Evolutionary conservation across 2,329 filamentous ascomycete species (phyloP).

Genomic region (Calcarisporium arbuscula): DNA sequence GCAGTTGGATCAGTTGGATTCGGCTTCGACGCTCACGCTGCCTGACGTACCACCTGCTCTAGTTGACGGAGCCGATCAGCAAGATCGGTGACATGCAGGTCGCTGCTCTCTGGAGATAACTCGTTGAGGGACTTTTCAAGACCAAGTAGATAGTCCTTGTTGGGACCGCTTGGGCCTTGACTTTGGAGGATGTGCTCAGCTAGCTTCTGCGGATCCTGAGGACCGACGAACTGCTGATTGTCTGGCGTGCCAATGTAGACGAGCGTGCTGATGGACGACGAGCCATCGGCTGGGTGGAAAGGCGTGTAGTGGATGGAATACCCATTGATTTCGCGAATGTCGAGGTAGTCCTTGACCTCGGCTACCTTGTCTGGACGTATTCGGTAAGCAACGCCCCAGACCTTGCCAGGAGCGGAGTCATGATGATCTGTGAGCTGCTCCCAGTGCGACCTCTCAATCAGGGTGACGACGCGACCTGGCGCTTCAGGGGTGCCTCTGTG

Average conservation of each 20-base stretch:
- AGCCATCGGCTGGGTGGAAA: constrained; percentile 53
- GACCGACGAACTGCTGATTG: constrained; percentile 86
- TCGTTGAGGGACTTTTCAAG: constrained; percentile 69
- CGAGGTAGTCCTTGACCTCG: constrained; percentile 83
- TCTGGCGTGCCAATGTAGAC: constrained; percentile 93
- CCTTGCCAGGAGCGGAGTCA: constrained; percentile 53
- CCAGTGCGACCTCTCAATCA: constrained; percentile 84
- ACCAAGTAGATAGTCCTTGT: constrained; percentile 80
- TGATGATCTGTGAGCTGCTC: constrained; percentile 65
- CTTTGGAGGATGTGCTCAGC: constrained; percentile 76
- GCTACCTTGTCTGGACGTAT: constrained; percentile 65
- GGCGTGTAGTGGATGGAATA: constrained; percentile 90
- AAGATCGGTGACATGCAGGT: constrained; percentile 80
- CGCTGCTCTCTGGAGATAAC: constrained; percentile 69
- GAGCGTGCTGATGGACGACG: constrained; percentile 46
- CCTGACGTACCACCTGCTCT: too few relatives aligned
- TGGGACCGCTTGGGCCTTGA: constrained; percentile 78
- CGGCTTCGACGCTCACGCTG: too few relatives aligned
- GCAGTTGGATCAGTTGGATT: too few relatives aligned
- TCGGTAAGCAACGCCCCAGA: constrained; percentile 93
- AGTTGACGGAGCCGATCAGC: too few relatives aligned
- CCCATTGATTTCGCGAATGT: constrained; percentile 95
- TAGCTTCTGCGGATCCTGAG: constrained; percentile 70
- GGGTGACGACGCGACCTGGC: constrained; percentile 86
- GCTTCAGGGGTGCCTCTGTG: constrained; percentile 85